Evolutionary conservation across 2,329 filamentous ascomycete species (phyloP), one percentile per base, ranked within the genome.

Genomic region (Colletotrichum eremochloae): DNA sequence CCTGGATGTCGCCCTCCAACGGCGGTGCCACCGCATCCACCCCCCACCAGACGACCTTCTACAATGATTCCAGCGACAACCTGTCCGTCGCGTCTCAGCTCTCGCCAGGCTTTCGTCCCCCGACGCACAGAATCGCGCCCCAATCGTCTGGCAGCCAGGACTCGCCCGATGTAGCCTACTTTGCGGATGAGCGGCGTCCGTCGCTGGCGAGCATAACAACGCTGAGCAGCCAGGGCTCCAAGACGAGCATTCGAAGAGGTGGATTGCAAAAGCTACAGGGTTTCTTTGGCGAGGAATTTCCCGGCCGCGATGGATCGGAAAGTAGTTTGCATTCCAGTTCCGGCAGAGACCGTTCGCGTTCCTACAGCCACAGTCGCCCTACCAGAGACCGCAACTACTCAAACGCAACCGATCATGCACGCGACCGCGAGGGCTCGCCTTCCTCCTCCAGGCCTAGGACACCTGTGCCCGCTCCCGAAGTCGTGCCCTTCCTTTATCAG

Each of bases 401-500:
- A 64, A 91, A 90, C 81, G 90, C 89, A 65, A 91, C 90, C 66
- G 90, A 96, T 78, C 89, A 92, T 77, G 92, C 91, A 75, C 86
- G 91, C 73, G 70, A 72, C 48, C 56, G 71, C 52, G 92, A 95
- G 74, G 88, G 87, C 57, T 97, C 95, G 65, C 94, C 94, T 52
- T 88, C 89, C 64, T 90, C 90, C 42, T 95, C 93, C 38, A 88
- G 94, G 76, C 94, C 95, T 60, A 89, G 93, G 76, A 97, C 94
- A n/a, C 95, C 95, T 15, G 87, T 95, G 63, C 94, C 94, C 53
- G 94, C 94, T 15, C 96, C 94, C 78, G 96, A 98, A 82, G 95
- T 99, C 70, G 96, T 97, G 50, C 96, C 96, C n/a, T 99, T 97
- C 88, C 88, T 97, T 74, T 98, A 96, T 80, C 96, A 98, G 82